These are phyloP conservation scores for Staphylotrichum tortipilum DNA, from an alignment of 495 filamentous ascomycete genomes.

Conservation along the genomic window DNA sequence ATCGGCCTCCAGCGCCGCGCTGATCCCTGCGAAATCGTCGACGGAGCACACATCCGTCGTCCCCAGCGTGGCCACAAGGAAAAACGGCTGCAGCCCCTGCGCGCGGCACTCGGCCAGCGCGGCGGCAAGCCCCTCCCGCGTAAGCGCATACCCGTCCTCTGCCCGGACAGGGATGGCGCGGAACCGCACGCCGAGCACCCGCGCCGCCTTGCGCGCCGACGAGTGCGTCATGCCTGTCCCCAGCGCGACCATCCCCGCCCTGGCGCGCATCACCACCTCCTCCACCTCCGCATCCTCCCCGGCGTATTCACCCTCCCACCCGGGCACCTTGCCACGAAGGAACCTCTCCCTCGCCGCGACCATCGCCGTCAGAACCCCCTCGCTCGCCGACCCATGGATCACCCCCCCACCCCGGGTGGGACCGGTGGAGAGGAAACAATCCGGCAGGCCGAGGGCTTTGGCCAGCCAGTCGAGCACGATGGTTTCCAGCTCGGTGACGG, in stretches of 20 bases:
- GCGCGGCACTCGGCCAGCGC: constrained; percentile 52
- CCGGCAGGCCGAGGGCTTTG: constrained; percentile 60
- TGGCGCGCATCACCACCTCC: constrained; percentile 54
- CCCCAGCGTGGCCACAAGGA: constrained; percentile 74
- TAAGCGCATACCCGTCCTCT: constrained; percentile 62
- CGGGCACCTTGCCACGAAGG: constrained; percentile 51
- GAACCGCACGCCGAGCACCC: constrained; percentile 76
- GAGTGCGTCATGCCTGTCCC: constrained; percentile 74
- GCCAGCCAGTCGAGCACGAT: constrained; percentile 83
- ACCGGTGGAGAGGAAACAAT: constrained; percentile 66
- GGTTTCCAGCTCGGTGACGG: constrained; percentile 93
- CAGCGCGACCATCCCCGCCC: constrained; percentile 69
- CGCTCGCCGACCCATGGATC: constrained; percentile 88
- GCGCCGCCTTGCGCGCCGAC: constrained; percentile 76
- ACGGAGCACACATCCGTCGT: constrained; percentile 83
- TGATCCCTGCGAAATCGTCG: constrained; percentile 70
- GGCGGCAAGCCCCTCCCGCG: constrained; percentile 48
- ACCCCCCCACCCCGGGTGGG: constrained; percentile 75
- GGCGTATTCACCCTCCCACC: constrained; percentile 35
- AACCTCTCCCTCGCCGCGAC: constrained; percentile 83
- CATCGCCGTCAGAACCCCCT: constrained; percentile 79
- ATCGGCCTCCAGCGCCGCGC: constrained; percentile 50
- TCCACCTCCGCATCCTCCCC: constrained; percentile 51
- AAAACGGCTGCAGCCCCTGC: constrained; percentile 73
- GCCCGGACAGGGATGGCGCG: constrained; percentile 53